Conservation (phyloP, 2,329 filamentous ascomycete genomes). For the Fusarium burgessii region DNA sequence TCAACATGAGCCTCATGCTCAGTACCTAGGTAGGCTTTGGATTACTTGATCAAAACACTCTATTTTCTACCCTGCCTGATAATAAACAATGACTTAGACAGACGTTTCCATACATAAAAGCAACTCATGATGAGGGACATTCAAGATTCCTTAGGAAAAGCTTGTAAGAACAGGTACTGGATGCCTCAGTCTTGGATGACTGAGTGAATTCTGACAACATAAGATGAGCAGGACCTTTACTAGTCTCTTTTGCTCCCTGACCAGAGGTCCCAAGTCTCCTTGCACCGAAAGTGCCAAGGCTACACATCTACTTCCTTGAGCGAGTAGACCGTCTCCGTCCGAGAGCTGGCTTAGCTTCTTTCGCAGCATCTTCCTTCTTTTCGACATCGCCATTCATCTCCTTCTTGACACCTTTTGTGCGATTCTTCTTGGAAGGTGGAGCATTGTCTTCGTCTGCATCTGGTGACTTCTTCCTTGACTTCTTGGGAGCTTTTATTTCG, state of each 20-base stretch:
- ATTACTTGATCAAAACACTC: too few relatives aligned
- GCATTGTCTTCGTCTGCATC: conserved; percentile 43
- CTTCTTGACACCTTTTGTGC: conserved; percentile 29
- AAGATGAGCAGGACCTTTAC: background rate
- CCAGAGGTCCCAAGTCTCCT: background rate
- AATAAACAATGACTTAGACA: too few relatives aligned
- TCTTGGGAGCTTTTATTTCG: conserved; percentile 43
- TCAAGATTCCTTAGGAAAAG: background rate
- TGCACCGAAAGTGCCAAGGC: background rate
- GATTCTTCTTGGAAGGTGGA: conserved; percentile 43
- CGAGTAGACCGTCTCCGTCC: conserved; percentile 43
- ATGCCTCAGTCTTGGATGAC: background rate
- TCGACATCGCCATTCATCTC: conserved; percentile 44
- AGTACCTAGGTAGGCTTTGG: too few relatives aligned
- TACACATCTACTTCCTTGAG: conserved; percentile 34
- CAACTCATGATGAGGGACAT: background rate
- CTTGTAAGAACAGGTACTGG: background rate
- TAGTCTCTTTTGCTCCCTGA: background rate
- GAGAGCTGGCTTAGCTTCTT: conserved; percentile 24
- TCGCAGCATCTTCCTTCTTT: conserved; percentile 15
- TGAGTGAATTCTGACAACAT: too few relatives aligned
- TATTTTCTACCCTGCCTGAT: too few relatives aligned
- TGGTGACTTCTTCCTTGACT: conserved; percentile 39
- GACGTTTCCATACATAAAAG: too few relatives aligned
- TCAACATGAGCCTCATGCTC: background rate